These are phyloP conservation scores for Aspergillus ibericus DNA, from an alignment of 2,329 filamentous ascomycete species.

Conservation along the genomic window DNA sequence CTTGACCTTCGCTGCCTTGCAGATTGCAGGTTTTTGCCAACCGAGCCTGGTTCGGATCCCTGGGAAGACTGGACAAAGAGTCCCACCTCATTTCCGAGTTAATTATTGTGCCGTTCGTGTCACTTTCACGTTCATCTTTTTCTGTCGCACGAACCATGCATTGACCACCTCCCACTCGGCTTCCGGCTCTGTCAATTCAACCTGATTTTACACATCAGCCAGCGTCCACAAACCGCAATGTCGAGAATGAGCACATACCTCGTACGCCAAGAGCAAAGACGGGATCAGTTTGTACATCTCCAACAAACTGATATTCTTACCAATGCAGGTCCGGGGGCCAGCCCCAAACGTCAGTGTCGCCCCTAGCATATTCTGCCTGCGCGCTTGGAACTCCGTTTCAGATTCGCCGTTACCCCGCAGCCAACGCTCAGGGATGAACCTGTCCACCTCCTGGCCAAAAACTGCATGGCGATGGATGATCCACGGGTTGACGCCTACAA, in stretches of 20 bases:
- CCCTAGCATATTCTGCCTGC: conserved; percentile 23
- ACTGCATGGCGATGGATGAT: conserved; percentile 29
- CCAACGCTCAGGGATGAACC: conserved; percentile 27
- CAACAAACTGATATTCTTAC: conserved; percentile 55
- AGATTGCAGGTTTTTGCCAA: neutral
- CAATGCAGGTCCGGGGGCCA: conserved; percentile 56
- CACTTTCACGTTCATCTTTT: conserved; percentile 22
- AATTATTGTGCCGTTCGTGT: neutral
- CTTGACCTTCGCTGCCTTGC: neutral
- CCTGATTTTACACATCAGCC: conserved; percentile 12
- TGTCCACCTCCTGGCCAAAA: conserved; percentile 24
- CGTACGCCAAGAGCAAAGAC: conserved; percentile 43
- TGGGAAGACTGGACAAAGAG: neutral
- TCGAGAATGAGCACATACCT: conserved; percentile 12
- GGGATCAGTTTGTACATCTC: conserved; percentile 63
- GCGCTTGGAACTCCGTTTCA: conserved; percentile 11
- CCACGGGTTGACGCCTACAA: conserved; percentile 36
- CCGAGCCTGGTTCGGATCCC: neutral
- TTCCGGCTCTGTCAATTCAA: conserved; percentile 17
- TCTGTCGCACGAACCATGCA: conserved; percentile 54
- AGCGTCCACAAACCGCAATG: neutral
- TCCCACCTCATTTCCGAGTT: neutral
- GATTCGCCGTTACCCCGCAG: conserved; percentile 17
- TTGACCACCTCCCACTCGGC: conserved; percentile 35
- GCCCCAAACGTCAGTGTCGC: conserved; percentile 49